A percentile compares a stretch with the other conserved stretches of the same genome.
phyloP scores from a whole-genome alignment of 768 basidiomycete genomes.

The Fomitopsis serialis region DNA sequence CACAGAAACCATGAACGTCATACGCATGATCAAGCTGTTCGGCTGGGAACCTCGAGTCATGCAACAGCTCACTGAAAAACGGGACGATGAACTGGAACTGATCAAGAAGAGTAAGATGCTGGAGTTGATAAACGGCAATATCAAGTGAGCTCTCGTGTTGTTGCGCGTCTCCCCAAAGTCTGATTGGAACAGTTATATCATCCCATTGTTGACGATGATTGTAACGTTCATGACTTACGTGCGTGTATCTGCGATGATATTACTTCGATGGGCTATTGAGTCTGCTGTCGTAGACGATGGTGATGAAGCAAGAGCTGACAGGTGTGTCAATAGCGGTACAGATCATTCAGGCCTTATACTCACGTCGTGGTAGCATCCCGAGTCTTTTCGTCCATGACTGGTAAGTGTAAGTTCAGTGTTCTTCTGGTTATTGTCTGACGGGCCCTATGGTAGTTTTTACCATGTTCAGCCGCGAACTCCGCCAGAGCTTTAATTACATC shows the following conservation, averaged over 20 bases:
- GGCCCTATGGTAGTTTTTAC: constrained; percentile 42
- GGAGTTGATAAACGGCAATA: constrained; percentile 38
- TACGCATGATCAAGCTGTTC: constrained; percentile 49
- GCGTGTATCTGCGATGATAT: constrained; percentile 15
- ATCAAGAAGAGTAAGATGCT: constrained; percentile 49
- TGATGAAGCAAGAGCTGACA: constrained; percentile 34
- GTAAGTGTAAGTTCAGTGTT: too few relatives aligned
- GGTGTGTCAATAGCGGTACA: constrained; percentile 11
- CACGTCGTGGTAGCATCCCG: constrained; percentile 22
- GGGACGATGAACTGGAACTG: constrained; percentile 56
- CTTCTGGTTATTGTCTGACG: not conserved
- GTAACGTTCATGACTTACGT: constrained; percentile 59
- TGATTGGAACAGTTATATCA: constrained; percentile 37
- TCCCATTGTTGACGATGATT: constrained; percentile 64
- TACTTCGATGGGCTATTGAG: not conserved
- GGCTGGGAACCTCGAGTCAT: constrained; percentile 43
- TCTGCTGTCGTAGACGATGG: constrained; percentile 23
- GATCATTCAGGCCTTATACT: not conserved
- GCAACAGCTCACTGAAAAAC: constrained; percentile 45
- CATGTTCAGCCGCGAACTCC: constrained; percentile 48
- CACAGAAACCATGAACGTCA: constrained; percentile 33
- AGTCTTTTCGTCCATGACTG: constrained; percentile 34
- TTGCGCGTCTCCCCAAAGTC: not conserved
- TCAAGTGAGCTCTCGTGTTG: constrained; percentile 32
- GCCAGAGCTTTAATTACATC: constrained; percentile 24